phyloP scores from a whole-genome alignment of 495 filamentous ascomycete species.

The Penicillium simplicissimum region DNA sequence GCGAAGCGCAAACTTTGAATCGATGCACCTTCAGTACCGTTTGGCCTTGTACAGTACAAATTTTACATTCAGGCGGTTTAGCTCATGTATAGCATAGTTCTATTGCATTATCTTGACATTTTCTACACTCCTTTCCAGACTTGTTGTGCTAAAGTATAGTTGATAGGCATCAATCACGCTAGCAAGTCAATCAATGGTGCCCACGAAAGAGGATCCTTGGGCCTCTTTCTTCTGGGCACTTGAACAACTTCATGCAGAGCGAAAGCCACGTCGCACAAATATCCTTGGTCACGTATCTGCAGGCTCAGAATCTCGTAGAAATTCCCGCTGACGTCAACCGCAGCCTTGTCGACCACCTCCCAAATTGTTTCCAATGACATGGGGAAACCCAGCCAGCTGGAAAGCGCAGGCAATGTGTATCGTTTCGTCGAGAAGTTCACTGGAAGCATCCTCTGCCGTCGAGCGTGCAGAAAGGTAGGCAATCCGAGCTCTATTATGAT shows the following conservation, averaged over 20 bases:
- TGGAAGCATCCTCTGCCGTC: conserved; percentile 19
- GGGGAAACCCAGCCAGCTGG: conserved; percentile 33
- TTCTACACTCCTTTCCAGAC: background rate
- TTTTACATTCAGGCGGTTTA: background rate
- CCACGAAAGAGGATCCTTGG: background rate
- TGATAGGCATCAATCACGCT: background rate
- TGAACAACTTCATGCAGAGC: conserved; percentile 1
- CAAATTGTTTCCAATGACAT: conserved; percentile 3
- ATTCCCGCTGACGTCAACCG: background rate
- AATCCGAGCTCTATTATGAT: conserved; percentile 6
- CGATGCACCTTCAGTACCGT: background rate
- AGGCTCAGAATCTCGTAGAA: background rate
- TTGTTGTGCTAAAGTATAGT: background rate
- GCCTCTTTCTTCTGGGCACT: background rate
- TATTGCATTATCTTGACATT: background rate
- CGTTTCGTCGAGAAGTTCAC: conserved; percentile 28
- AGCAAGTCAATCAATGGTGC: background rate
- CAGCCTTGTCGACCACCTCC: background rate
- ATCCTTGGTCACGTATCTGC: background rate
- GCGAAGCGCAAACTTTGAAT: conserved; percentile 21
- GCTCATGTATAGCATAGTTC: background rate
- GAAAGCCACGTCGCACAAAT: background rate
- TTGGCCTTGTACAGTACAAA: background rate
- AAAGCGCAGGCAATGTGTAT: conserved; percentile 36
- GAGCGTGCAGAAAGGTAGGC: conserved; percentile 36